Base-by-base conservation (phyloP, 1,139 yeast genomes). In the Pichia sp. region DNA sequence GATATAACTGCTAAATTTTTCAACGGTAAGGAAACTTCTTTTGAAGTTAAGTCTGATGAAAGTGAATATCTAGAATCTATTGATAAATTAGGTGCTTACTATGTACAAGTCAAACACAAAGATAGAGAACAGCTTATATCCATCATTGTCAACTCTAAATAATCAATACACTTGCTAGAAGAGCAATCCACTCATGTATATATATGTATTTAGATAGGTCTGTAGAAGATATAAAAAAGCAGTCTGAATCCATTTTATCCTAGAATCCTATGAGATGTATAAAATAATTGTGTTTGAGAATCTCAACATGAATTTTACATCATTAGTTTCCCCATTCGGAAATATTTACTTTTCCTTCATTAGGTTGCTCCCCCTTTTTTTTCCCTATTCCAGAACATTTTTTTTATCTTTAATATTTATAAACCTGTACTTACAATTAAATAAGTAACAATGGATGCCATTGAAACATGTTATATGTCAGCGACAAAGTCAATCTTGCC, bases 61-160 rank as follows among this genome's bases (percentile, higher is more conserved):
- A 51, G 45, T 16, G 45, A 39, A 23, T 10, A 39, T 11, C 7
- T 50, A 12, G 53, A 49, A 8, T 42, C 42, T 12, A 50, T 58
- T 30, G 32, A 39, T 1, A 40, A 46, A n/a, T 37, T 53, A 7
- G 62, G 62, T 27, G 43, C 46, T 22, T 59, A 54, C 42, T 45
- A 47, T n/a, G 49, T 50, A 4, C 41, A 49, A 9, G 40, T 55
- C 22, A 42, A 48, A 32, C 49, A 55, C 27, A 45, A 49, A 22
- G 51, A 45, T 2, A 42, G 53, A 26, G 53, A 45, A 32, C 40
- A 55, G 5, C 48, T 50, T 6, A 44, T 53, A 28, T 36, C 52
- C 8, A 33, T 59, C 27, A 48, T 48, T 32, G 58, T 59, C 29
- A 52, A 50, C 35, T 38, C 54, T 3, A 53, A 42, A 33, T 33